These are phyloP conservation scores for Ceratocystis destructans DNA, from an alignment of 2,329 filamentous ascomycete species.

Conservation along the genomic window DNA sequence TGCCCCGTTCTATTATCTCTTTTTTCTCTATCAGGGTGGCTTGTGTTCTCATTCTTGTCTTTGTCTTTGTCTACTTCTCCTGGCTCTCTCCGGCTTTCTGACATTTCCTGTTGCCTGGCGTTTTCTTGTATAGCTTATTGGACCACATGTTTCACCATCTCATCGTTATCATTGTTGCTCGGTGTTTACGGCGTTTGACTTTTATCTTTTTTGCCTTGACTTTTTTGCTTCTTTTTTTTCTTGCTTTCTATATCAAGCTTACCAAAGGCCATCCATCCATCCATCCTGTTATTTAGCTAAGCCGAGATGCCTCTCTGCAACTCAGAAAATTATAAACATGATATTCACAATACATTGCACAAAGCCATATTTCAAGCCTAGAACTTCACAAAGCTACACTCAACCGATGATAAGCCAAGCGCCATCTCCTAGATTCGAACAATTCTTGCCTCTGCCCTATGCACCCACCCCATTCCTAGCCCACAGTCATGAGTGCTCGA, in stretches of 20 bases:
- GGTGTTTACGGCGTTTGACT: slow-evolving; percentile 7
- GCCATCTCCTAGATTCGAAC: too few species aligned
- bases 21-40: background rate
- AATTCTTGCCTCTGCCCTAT: background rate
- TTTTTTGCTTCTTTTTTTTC: slow-evolving; percentile 6
- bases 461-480: background rate
- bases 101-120: background rate
- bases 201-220: slow-evolving; percentile 1
- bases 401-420: too few species aligned
- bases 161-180: slow-evolving; percentile 2
- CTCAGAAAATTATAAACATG: too few species aligned
- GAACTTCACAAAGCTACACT: too few species aligned
- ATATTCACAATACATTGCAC: too few species aligned
- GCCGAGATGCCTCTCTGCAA: too few species aligned
- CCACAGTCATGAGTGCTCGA: background rate
- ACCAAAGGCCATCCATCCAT: background rate
- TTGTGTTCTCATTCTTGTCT: background rate
- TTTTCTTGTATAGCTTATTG: slow-evolving; percentile 3
- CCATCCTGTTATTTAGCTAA: slow-evolving; percentile 1
- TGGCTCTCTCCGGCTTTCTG: background rate
- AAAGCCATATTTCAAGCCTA: too few species aligned
- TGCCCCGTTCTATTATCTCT: background rate
- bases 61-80: background rate
- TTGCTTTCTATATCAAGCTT: background rate
- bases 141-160: background rate